Evolutionary conservation across 2,329 filamentous ascomycete species (phyloP).

Genomic region (Lachnellula cervina): DNA sequence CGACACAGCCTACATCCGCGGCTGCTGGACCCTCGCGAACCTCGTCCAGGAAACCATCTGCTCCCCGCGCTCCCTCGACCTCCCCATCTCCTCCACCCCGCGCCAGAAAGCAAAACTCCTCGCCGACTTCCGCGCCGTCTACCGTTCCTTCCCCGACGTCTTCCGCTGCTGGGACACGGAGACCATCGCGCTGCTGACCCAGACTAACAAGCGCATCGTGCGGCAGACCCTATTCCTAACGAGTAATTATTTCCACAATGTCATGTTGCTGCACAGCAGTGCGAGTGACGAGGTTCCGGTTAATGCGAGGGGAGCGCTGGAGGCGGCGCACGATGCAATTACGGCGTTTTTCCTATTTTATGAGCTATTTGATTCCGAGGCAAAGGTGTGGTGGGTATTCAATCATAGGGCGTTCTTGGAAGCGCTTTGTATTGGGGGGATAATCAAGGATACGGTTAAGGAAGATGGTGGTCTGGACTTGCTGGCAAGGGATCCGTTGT

Average conservation of each 20-base stretch:
- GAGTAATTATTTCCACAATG: constrained; percentile 78
- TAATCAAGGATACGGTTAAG: constrained; percentile 48
- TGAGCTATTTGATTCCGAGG: constrained; percentile 63
- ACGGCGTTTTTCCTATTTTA: constrained; percentile 71
- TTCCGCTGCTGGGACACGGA: constrained; percentile 65
- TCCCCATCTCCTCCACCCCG: constrained; percentile 65
- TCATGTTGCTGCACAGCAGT: constrained; percentile 73
- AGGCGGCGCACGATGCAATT: constrained; percentile 72
- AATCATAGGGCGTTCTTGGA: constrained; percentile 77
- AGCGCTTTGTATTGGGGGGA: constrained; percentile 61
- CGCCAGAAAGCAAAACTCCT: constrained; percentile 67
- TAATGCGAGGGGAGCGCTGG: constrained; percentile 65
- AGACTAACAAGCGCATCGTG: constrained; percentile 59
- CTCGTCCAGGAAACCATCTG: constrained; percentile 74
- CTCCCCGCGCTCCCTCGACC: constrained; percentile 66
- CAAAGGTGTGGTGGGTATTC: constrained; percentile 79
- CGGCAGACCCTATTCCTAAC: constrained; percentile 73
- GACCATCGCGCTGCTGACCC: constrained; percentile 50
- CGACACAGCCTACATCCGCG: constrained; percentile 60
- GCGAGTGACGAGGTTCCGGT: constrained; percentile 58
- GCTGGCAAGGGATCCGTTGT: constrained; percentile 49
- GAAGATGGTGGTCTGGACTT: constrained; percentile 44
- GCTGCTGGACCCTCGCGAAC: constrained; percentile 75
- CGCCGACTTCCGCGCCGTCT: constrained; percentile 64
- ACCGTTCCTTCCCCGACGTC: constrained; percentile 65